Conservation (phyloP, 768 basidiomycete genomes). For the Hydnomerulius pinastri region DNA sequence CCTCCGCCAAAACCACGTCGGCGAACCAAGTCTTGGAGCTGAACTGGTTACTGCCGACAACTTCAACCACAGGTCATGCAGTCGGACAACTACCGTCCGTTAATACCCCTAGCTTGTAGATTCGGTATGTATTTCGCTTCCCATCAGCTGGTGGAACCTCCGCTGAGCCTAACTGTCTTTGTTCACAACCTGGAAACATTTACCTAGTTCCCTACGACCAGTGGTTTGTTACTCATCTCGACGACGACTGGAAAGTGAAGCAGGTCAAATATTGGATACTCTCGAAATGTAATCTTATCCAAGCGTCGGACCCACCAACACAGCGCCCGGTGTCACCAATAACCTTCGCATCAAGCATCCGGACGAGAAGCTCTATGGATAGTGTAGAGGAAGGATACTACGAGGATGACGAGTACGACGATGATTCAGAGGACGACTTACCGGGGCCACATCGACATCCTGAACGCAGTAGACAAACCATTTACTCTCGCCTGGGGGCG, state of each 20-base stretch:
- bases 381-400: conserved; percentile 27
- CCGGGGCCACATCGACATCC: conserved; percentile 3
- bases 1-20: background rate
- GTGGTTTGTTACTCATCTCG: conserved; percentile 74
- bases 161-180: background rate
- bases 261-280: conserved; percentile 67
- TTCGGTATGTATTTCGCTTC: conserved; percentile 44
- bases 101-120: conserved; percentile 54
- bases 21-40: background rate
- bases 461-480: background rate
- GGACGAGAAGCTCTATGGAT: conserved; percentile 21
- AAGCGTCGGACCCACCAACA: conserved; percentile 29
- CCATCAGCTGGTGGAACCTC: background rate
- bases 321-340: conserved; percentile 64
- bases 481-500: conserved; percentile 10
- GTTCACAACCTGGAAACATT: background rate
- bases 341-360: conserved; percentile 51
- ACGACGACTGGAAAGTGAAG: conserved; percentile 58
- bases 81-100: conserved; percentile 6
- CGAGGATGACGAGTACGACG: conserved; percentile 34
- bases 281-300: conserved; percentile 49
- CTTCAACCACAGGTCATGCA: conserved; percentile 4
- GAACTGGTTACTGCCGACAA: background rate
- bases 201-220: conserved; percentile 67
- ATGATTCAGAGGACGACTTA: conserved; percentile 31